phyloP scores from a whole-genome alignment of 768 basidiomycete genomes.

The Pleurotus citrinopileatus region DNA sequence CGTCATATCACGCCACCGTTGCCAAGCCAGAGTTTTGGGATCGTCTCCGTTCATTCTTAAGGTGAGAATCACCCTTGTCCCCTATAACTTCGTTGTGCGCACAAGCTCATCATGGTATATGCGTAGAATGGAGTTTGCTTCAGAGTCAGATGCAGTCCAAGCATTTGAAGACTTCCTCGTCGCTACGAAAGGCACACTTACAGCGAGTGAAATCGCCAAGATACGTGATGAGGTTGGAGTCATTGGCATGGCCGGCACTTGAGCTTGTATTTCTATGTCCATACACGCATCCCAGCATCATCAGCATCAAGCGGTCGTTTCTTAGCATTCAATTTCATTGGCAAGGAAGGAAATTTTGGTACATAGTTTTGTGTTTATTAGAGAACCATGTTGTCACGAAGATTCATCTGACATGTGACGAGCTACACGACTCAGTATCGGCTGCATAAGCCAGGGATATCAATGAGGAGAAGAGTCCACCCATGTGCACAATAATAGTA shows the following conservation, averaged over 20 bases:
- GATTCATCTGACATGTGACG: too few species aligned
- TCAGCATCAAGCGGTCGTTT: not conserved
- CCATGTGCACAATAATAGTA: too few species aligned
- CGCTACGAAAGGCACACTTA: slow-evolving; percentile 77
- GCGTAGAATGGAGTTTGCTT: slow-evolving; percentile 58
- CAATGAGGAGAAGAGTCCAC: too few species aligned
- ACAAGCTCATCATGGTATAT: slow-evolving; percentile 2
- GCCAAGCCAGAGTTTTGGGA: slow-evolving; percentile 81
- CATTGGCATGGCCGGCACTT: slow-evolving; percentile 85
- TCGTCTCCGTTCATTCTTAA: slow-evolving; percentile 58
- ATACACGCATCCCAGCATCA: too few species aligned
- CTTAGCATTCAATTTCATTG: too few species aligned
- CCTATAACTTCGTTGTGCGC: not conserved
- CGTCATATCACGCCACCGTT: slow-evolving; percentile 66
- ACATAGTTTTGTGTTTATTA: too few species aligned
- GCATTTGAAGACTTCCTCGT: slow-evolving; percentile 89
- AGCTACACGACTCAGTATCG: too few species aligned
- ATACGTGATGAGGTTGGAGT: slow-evolving; percentile 88
- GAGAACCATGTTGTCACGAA: too few species aligned
- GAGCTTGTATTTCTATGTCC: too few species aligned
- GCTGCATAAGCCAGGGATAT: too few species aligned
- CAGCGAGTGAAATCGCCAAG: slow-evolving; percentile 84
- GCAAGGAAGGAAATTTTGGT: too few species aligned
- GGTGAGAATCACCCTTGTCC: not conserved
- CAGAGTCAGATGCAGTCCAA: slow-evolving; percentile 57